Base-by-base conservation (phyloP, 257 asterid species). In the Rehmannia glutinosa region DNA sequence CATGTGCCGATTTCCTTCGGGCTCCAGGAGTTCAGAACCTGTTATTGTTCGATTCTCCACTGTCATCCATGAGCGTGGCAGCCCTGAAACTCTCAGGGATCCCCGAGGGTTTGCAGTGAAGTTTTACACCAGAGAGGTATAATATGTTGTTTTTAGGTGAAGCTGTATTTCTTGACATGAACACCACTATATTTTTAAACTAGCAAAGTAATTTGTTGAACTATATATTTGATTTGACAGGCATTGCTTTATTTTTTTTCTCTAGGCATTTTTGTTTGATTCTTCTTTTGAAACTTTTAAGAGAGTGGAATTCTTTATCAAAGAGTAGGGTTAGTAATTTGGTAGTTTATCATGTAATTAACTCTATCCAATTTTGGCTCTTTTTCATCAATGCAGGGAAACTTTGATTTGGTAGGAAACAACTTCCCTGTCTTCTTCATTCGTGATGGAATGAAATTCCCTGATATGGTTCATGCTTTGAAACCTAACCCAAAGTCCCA, bases 11-110 rank as follows among this genome's bases (percentile, higher is more conserved):
- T 65, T 93, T 90, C 82, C 99, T 93, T 36, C 89, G 96, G 33
- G 96, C 99, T 53, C 99, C 99, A 6, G 99, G 97, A 35, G 99
- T 85, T 50, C 99, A 88, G 82, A 93, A 10, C 96, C 97, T 11
- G 87, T 93, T 20, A 93, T 93, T 21, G 89, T 88, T 47, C 88
- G 97, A 25, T 93, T 93, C 85, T 93, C 99, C 46, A 93, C 99
- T 28, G 99, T 93, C 55, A 86, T 90, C 74, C 97, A 93, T 36
- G 99, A 93, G 75, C 97, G 97, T 43, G 99, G 97, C 56, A 90
- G 97, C 79, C 99, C 99, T 23, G 97, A 93, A 79, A 93, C 97
- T 55, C 79, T 93, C 81, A 81, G 97, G 35, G 99, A 93, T 62
- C 97, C 97, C 53, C 79, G 99, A 73, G 99, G 99, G 1, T 90